phyloP scores from a whole-genome alignment of 805 yeast genomes.

The Lachancea nothofagi region DNA sequence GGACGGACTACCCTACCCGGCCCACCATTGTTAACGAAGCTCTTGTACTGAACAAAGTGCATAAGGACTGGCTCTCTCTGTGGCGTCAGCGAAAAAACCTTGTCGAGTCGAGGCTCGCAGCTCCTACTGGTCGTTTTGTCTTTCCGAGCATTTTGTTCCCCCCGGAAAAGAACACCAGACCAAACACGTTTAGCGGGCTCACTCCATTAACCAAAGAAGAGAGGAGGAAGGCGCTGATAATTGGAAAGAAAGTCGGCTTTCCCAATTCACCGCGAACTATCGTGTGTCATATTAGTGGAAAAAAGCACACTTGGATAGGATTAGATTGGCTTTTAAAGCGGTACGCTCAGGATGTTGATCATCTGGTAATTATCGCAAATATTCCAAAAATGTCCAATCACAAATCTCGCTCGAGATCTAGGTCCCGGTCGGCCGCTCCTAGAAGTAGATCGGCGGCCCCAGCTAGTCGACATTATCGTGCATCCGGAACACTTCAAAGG shows the following conservation, averaged over 20 bases:
- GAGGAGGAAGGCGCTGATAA: constrained; percentile 19
- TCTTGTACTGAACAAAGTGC: constrained; percentile 25
- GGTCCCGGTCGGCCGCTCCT: constrained; percentile 9
- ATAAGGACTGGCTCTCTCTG: constrained; percentile 18
- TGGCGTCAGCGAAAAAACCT: constrained; percentile 20
- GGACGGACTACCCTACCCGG: constrained; percentile 34
- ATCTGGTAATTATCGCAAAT: constrained; percentile 52
- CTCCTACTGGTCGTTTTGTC: constrained; percentile 14
- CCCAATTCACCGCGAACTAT: constrained; percentile 41
- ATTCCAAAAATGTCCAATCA: constrained; percentile 20
- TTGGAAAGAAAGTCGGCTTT: constrained; percentile 21
- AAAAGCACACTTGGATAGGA: constrained; percentile 78
- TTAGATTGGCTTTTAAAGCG: constrained; percentile 60
- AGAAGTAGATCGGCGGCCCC: constrained; percentile 8
- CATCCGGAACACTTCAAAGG: constrained; percentile 6
- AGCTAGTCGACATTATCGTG: not conserved
- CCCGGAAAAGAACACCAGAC: constrained; percentile 5
- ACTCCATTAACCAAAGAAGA: constrained; percentile 24
- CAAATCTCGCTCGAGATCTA: constrained; percentile 13
- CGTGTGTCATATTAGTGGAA: constrained; percentile 61
- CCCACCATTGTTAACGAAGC: constrained; percentile 31
- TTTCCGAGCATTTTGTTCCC: constrained; percentile 21
- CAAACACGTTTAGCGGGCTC: constrained; percentile 15
- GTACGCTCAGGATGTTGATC: constrained; percentile 59
- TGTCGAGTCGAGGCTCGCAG: constrained; percentile 18